These are phyloP conservation scores for Henckelia pumila DNA, from an alignment of 257 asterid genomes.

Conservation along the genomic window DNA sequence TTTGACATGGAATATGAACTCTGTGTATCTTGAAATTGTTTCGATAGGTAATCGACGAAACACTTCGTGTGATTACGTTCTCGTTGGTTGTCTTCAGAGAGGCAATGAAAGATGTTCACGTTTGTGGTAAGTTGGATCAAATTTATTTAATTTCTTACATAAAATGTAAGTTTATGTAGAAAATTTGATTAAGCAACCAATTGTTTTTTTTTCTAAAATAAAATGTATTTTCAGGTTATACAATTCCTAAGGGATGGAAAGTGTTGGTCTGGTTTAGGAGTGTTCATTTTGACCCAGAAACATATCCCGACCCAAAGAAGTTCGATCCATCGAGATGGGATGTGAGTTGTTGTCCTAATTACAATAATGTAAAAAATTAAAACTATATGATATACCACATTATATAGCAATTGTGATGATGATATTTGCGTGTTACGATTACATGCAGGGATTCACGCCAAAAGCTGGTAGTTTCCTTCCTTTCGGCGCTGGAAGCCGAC, in stretches of 20 bases:
- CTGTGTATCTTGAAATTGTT: background rate
- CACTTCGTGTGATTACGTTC: conserved; percentile 79
- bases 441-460: conserved; percentile 50
- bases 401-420: too few relatives aligned
- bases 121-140: conserved; percentile 41
- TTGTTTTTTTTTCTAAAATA: background rate
- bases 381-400: too few relatives aligned
- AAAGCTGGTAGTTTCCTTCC: conserved; percentile 83
- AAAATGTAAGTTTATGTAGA: too few relatives aligned
- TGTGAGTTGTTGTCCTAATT: conserved; percentile 45
- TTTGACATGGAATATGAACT: background rate
- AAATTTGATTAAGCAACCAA: background rate
- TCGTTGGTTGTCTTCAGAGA: conserved; percentile 78
- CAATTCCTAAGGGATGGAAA: conserved; percentile 91
- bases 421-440: conserved; percentile 5
- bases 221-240: conserved; percentile 47
- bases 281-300: conserved; percentile 66
- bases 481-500: conserved; percentile 81
- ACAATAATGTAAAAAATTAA: too few relatives aligned
- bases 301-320: conserved; percentile 60
- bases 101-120: conserved; percentile 58
- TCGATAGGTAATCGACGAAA: conserved; percentile 76
- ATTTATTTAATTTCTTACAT: background rate
- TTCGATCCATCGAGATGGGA: conserved; percentile 96
- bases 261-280: conserved; percentile 78